Evolutionary conservation across 805 yeast genomes (phyloP).

Genomic region (Hanseniaspora opuntiae): DNA sequence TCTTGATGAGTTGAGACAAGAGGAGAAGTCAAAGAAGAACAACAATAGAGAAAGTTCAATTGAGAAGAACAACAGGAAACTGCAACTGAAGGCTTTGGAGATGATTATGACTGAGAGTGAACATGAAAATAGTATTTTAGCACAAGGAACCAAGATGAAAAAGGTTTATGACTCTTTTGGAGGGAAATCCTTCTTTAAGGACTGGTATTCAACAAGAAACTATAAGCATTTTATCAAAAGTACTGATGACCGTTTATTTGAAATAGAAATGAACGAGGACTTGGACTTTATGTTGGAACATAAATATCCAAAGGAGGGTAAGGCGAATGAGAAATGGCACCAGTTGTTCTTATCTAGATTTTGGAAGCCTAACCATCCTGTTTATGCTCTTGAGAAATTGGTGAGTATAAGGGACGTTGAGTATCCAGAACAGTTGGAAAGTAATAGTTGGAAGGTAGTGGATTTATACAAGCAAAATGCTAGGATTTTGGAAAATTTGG

Average conservation of each 20-base stretch:
- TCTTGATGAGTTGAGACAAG: background rate
- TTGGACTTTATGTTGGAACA: slow-evolving; percentile 4
- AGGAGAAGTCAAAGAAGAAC: background rate
- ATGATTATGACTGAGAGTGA: slow-evolving; percentile 9
- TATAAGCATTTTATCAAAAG: slow-evolving; percentile 30
- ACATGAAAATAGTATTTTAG: background rate
- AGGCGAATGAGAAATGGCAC: background rate
- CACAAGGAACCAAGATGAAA: background rate
- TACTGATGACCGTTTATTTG: slow-evolving; percentile 31
- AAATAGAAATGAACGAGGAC: slow-evolving; percentile 10
- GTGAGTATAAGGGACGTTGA: background rate
- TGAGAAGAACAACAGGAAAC: slow-evolving; percentile 6
- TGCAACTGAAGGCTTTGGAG: background rate
- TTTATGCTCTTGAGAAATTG: background rate
- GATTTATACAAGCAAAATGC: background rate
- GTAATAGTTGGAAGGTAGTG: background rate
- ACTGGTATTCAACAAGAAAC: slow-evolving; percentile 42
- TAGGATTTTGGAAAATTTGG: background rate
- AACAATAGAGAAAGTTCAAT: background rate
- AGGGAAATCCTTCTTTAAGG: slow-evolving; percentile 7
- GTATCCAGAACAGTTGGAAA: background rate
- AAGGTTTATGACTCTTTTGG: slow-evolving; percentile 7
- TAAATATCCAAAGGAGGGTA: background rate
- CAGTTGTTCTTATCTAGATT: background rate
- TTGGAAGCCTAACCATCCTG: slow-evolving; percentile 10